These are phyloP conservation scores for Ustilago loliicola DNA, from an alignment of 1,284 basidiomycete species.

Conservation along the genomic window DNA sequence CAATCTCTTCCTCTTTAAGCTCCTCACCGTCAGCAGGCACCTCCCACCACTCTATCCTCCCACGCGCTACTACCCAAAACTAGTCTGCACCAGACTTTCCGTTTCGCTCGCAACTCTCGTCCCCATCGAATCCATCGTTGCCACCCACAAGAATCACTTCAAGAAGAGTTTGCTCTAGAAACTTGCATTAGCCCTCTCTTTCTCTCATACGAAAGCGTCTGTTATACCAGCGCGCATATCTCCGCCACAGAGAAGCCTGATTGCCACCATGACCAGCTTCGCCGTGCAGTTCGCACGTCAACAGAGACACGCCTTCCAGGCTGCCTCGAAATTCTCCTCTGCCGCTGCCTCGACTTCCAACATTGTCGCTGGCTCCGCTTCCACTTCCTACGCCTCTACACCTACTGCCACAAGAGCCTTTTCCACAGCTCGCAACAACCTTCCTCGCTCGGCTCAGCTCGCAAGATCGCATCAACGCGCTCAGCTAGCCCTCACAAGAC, in stretches of 20 bases:
- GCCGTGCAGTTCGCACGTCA: conserved; percentile 56
- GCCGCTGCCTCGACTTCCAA: conserved; percentile 26
- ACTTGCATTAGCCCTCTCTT: too few relatives aligned
- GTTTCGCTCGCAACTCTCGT: not conserved
- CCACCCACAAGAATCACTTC: conserved; percentile 10
- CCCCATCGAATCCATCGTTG: conserved; percentile 11
- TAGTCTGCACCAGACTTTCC: not conserved
- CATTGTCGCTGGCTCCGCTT: conserved; percentile 26
- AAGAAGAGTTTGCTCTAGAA: not conserved
- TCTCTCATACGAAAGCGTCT: conserved; percentile 1
- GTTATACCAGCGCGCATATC: conserved; percentile 9
- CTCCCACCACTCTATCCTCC: not conserved
- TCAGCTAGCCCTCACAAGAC: conserved; percentile 50
- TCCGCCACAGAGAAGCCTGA: conserved; percentile 1
- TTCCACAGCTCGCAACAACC: conserved; percentile 50
- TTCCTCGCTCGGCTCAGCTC: conserved; percentile 37
- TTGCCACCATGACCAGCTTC: conserved; percentile 46
- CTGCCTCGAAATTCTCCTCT: conserved; percentile 38
- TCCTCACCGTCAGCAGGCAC: conserved; percentile 8
- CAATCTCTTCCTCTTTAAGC: not conserved
- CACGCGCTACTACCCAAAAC: not conserved
- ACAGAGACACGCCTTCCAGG: conserved; percentile 50
- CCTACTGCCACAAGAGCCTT: conserved; percentile 42
- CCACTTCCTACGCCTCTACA: conserved; percentile 37
- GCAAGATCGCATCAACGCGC: conserved; percentile 37